These are phyloP conservation scores for Ceratocystis destructans DNA, from an alignment of 2,329 filamentous ascomycete genomes.

Conservation along the genomic window DNA sequence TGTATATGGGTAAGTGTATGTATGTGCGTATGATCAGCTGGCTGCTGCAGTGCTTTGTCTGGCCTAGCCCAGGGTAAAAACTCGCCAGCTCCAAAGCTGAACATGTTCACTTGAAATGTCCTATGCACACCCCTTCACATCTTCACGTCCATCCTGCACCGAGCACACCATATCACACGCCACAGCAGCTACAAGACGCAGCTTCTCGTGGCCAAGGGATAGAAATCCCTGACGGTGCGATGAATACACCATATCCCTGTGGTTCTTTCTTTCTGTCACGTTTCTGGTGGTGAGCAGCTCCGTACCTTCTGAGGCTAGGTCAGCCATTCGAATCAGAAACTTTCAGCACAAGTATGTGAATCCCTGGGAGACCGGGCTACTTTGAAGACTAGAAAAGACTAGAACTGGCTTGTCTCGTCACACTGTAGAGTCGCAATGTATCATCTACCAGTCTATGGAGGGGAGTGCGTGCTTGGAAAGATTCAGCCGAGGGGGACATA, in stretches of 20 bases:
- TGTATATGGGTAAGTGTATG: background rate
- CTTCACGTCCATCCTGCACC: background rate
- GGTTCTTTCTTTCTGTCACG: background rate
- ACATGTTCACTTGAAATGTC: background rate
- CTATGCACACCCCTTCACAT: background rate
- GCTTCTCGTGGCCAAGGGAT: background rate
- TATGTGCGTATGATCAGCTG: background rate
- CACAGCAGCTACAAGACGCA: background rate
- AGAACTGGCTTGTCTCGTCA: background rate
- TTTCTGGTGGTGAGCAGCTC: background rate
- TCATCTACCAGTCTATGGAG: background rate
- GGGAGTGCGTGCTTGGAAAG: background rate
- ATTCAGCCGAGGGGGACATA: background rate
- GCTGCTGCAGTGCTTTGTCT: background rate
- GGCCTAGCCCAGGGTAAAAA: background rate
- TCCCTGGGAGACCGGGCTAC: background rate
- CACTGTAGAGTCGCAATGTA: background rate
- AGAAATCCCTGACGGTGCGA: background rate
- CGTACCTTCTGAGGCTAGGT: background rate
- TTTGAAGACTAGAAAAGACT: background rate
- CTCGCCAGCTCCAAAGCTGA: background rate
- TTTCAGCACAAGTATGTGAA: background rate
- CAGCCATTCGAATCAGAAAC: background rate
- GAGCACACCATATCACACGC: no score
- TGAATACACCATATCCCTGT: background rate